These are phyloP conservation scores for Septoria petroselini DNA, from an alignment of 2,329 filamentous ascomycete species.

Conservation along the genomic window DNA sequence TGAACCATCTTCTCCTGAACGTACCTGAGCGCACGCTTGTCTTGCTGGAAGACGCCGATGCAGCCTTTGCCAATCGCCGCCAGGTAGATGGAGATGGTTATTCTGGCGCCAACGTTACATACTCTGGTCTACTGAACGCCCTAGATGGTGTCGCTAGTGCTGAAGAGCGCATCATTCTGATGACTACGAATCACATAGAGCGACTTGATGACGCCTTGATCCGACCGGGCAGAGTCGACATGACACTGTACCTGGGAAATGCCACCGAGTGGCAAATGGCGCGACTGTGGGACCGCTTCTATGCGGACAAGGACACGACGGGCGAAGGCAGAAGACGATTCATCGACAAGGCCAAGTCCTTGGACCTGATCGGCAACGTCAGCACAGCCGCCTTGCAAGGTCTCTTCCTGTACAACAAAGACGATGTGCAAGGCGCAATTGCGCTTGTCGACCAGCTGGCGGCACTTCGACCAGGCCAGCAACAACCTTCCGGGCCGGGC, in stretches of 20 bases:
- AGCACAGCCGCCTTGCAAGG: slow-evolving; percentile 93
- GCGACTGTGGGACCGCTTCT: slow-evolving; percentile 92
- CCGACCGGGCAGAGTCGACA: slow-evolving; percentile 85
- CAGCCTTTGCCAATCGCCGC: slow-evolving; percentile 79
- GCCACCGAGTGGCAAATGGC: slow-evolving; percentile 80
- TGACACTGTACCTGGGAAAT: slow-evolving; percentile 86
- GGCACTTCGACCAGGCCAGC: slow-evolving; percentile 9
- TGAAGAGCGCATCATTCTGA: slow-evolving; percentile 88
- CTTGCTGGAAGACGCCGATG: slow-evolving; percentile 85
- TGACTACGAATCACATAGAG: slow-evolving; percentile 93
- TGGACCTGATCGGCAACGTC: slow-evolving; percentile 68
- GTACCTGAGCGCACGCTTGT: slow-evolving; percentile 79
- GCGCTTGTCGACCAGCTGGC: slow-evolving; percentile 36
- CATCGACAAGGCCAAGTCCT: slow-evolving; percentile 63
- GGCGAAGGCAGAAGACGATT: slow-evolving; percentile 65
- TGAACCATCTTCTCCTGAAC: slow-evolving; percentile 82
- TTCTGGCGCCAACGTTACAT: slow-evolving; percentile 82
- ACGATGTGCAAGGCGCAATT: slow-evolving; percentile 82
- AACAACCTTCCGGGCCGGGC: no score
- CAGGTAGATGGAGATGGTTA: slow-evolving; percentile 79
- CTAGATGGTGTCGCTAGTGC: slow-evolving; percentile 87
- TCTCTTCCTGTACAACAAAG: slow-evolving; percentile 93
- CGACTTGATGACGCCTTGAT: slow-evolving; percentile 85
- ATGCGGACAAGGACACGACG: slow-evolving; percentile 71
- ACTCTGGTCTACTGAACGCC: slow-evolving; percentile 74